phyloP scores from a whole-genome alignment of 1,139 yeast genomes.

The Suzukiozyma palmioleophila region DNA sequence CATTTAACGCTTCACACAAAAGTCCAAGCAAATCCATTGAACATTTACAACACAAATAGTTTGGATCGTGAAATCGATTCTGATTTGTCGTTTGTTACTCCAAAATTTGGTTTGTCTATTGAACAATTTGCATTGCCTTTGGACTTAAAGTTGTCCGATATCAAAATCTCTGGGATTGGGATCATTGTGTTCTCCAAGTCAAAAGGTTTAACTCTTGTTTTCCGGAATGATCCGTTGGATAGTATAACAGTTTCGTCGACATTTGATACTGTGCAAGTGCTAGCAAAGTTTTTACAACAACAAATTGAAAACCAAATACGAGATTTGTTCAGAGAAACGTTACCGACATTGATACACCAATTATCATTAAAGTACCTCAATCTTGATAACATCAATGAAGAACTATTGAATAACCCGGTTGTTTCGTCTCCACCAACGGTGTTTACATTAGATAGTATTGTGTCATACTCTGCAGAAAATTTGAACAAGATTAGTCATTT shows the following conservation, averaged over 20 bases:
- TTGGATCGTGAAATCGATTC: slow-evolving; percentile 32
- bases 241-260: slow-evolving; percentile 79
- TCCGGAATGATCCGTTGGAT: slow-evolving; percentile 84
- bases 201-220: slow-evolving; percentile 81
- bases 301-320: slow-evolving; percentile 81
- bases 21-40: slow-evolving; percentile 80
- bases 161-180: slow-evolving; percentile 74
- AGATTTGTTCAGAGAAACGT: slow-evolving; percentile 74
- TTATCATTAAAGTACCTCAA: slow-evolving; percentile 68
- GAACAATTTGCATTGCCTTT: slow-evolving; percentile 75
- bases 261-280: slow-evolving; percentile 78
- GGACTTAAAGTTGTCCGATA: slow-evolving; percentile 69
- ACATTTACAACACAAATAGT: slow-evolving; percentile 56
- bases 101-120: slow-evolving; percentile 62
- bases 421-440: neutral
- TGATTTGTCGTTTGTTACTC: slow-evolving; percentile 49
- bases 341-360: slow-evolving; percentile 77
- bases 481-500: slow-evolving; percentile 68
- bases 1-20: slow-evolving; percentile 75
- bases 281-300: slow-evolving; percentile 73
- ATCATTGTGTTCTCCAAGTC: slow-evolving; percentile 78
- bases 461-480: slow-evolving; percentile 56
- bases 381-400: slow-evolving; percentile 12
- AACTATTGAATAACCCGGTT: neutral
- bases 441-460: slow-evolving; percentile 1